phyloP scores from a whole-genome alignment of 352 stramenopile species.

The Pythium rhizo-oryzae region DNA sequence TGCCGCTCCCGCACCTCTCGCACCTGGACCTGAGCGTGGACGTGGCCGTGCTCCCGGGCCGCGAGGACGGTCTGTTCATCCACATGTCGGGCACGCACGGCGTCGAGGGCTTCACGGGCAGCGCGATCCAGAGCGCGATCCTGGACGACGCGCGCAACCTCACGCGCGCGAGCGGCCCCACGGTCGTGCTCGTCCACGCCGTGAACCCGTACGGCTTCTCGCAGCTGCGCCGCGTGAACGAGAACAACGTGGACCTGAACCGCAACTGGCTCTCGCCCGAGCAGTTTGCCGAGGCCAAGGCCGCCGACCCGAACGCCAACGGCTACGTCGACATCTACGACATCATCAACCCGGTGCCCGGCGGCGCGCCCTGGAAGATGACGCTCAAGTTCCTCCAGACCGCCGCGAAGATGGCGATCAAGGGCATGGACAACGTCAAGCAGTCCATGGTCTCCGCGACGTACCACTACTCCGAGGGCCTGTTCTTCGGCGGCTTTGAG shows the following conservation, averaged over 20 bases:
- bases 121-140: constrained; percentile 73
- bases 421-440: constrained; percentile 71
- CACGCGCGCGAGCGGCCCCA: constrained; percentile 37
- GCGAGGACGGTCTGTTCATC: constrained; percentile 52
- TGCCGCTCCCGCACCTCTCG: constrained; percentile 46
- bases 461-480: constrained; percentile 74
- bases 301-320: constrained; percentile 71
- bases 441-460: constrained; percentile 87
- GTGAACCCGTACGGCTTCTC: constrained; percentile 94
- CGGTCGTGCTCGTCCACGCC: constrained; percentile 91
- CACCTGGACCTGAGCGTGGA: constrained; percentile 71
- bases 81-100: constrained; percentile 86
- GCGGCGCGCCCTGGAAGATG: constrained; percentile 19
- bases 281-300: constrained; percentile 49
- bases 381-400: constrained; percentile 32
- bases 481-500: constrained; percentile 88
- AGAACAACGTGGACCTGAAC: constrained; percentile 96
- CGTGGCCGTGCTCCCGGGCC: constrained; percentile 55
- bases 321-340: constrained; percentile 80
- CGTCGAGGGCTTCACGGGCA: constrained; percentile 82
- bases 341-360: constrained; percentile 61
- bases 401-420: constrained; percentile 34
- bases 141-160: constrained; percentile 35
- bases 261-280: constrained; percentile 83
- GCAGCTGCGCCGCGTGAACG: constrained; percentile 88